These are phyloP conservation scores for Diaporthe nobilis DNA, from an alignment of 2,329 filamentous ascomycete genomes.

Conservation along the genomic window DNA sequence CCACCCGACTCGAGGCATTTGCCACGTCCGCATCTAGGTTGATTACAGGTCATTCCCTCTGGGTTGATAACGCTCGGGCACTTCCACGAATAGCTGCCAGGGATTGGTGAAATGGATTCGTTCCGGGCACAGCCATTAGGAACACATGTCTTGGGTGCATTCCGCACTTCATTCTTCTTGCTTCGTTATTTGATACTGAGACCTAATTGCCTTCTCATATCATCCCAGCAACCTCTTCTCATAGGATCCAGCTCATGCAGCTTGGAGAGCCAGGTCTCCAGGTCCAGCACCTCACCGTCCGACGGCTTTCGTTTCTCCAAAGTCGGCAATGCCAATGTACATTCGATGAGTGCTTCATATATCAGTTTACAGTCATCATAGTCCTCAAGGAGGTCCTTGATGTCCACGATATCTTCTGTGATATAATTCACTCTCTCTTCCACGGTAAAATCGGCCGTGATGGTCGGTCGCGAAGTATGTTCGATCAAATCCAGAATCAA, in stretches of 20 bases:
- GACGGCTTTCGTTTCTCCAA: conserved; percentile 62
- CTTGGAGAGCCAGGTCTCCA: conserved; percentile 73
- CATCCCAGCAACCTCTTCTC: conserved; percentile 81
- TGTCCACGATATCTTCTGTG: conserved; percentile 78
- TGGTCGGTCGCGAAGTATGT: conserved; percentile 64
- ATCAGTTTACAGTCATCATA: conserved; percentile 82
- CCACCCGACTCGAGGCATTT: neutral
- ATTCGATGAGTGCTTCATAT: conserved; percentile 87
- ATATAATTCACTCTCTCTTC: conserved; percentile 77
- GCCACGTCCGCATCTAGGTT: neutral
- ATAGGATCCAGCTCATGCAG: conserved; percentile 81
- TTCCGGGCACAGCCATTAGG: neutral
- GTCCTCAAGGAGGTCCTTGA: conserved; percentile 75
- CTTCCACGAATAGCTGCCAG: neutral
- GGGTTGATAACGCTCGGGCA: neutral
- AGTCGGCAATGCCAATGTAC: conserved; percentile 72
- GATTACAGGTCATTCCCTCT: neutral
- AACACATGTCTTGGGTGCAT: conserved; percentile 5
- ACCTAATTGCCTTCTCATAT: conserved; percentile 67
- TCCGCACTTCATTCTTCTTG: neutral
- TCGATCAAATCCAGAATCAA: conserved; percentile 79
- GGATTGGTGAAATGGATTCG: neutral
- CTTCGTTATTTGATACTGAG: conserved; percentile 37
- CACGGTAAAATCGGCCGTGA: conserved; percentile 74
- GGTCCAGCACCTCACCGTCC: conserved; percentile 58